Percentiles rank a stretch among this genome's conserved stretches.
Evolutionary conservation across 2,329 filamentous ascomycete genomes (phyloP).

Genomic region (Aspergillus sergii): DNA sequence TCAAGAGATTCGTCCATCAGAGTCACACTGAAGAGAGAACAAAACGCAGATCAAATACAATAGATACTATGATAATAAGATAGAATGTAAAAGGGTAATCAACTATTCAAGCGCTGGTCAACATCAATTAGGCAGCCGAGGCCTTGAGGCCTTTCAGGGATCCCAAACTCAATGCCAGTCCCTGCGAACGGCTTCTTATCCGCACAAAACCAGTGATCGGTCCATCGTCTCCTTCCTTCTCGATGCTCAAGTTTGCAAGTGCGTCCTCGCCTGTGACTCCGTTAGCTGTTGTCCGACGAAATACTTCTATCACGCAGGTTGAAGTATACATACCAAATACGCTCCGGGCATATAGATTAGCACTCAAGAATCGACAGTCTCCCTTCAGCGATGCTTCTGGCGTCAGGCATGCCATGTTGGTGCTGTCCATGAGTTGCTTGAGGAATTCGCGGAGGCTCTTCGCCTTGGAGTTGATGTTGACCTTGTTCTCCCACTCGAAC

Average conservation of each 20-base stretch:
- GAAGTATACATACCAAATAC: constrained; percentile 81
- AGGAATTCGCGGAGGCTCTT: constrained; percentile 91
- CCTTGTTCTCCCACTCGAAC: constrained; percentile 99
- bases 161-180: constrained; percentile 87
- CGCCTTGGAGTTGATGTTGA: constrained; percentile 98
- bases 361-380: constrained; percentile 96
- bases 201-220: constrained; percentile 96
- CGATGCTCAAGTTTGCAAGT: constrained; percentile 93
- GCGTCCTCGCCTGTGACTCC: constrained; percentile 82
- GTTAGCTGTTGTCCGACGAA: constrained; percentile 23
- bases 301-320: not conserved
- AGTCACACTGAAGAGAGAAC: constrained; percentile 22
- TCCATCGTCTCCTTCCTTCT: constrained; percentile 93
- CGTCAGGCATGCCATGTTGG: constrained; percentile 97
- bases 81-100: constrained; percentile 28
- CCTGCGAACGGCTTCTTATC: constrained; percentile 96
- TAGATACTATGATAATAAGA: constrained; percentile 25
- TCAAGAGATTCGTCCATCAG: constrained; percentile 35
- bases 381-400: constrained; percentile 95
- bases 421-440: constrained; percentile 92
- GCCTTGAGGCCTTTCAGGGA: constrained; percentile 94
- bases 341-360: constrained; percentile 93
- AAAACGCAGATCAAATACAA: constrained; percentile 25
- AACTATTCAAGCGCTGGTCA: constrained; percentile 29
- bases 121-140: constrained; percentile 41